These are phyloP conservation scores for Colletotrichum simmondsii DNA, from an alignment of 2,329 filamentous ascomycete species.

Conservation along the genomic window DNA sequence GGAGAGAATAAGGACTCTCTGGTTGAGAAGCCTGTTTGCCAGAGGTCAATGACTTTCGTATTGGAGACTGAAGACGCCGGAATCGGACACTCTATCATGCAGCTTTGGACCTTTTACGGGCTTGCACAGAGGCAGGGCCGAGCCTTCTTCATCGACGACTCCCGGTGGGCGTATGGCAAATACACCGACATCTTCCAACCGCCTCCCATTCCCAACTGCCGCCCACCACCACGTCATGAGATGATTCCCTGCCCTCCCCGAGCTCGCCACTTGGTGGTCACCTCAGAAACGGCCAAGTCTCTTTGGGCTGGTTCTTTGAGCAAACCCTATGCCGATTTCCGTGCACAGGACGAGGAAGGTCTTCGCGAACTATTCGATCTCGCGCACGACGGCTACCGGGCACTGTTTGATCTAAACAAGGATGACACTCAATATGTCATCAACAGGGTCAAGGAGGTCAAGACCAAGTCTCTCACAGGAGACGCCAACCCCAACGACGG, in stretches of 20 bases:
- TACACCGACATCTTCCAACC: conserved; percentile 79
- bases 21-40: conserved; percentile 68
- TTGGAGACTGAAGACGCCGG: conserved; percentile 80
- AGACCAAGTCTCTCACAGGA: conserved; percentile 54
- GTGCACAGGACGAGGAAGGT: conserved; percentile 43
- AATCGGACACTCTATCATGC: conserved; percentile 80
- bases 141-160: conserved; percentile 87
- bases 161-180: conserved; percentile 82
- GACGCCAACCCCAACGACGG: conserved; percentile 59
- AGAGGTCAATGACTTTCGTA: conserved; percentile 79
- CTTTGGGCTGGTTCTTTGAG: conserved; percentile 70
- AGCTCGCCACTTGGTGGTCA: conserved; percentile 80
- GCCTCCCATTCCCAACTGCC: conserved; percentile 73
- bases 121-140: conserved; percentile 79
- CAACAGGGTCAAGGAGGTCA: conserved; percentile 67
- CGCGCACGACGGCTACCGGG: conserved; percentile 76
- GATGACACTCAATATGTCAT: conserved; percentile 75
- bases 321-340: conserved; percentile 65
- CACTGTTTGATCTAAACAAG: conserved; percentile 75
- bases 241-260: conserved; percentile 84
- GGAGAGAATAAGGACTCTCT: conserved; percentile 57
- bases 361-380: conserved; percentile 75
- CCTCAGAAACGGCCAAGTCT: conserved; percentile 72
- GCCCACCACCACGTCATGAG: conserved; percentile 77
- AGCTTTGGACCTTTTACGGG: conserved; percentile 86